These are phyloP conservation scores for Ogataea nonfermentans DNA, from an alignment of 805 yeast species.

Conservation along the genomic window DNA sequence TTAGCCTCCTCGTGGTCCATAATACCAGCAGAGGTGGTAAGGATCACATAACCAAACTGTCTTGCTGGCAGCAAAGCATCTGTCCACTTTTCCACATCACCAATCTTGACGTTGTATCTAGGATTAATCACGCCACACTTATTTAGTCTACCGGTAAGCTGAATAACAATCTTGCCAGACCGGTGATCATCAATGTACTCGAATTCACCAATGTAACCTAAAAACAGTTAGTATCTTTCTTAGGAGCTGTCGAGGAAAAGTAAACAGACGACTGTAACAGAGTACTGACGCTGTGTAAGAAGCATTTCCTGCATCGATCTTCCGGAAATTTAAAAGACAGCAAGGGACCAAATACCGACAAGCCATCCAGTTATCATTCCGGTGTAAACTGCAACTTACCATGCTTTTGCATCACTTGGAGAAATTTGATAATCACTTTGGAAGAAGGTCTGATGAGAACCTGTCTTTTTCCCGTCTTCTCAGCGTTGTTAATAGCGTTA, in stretches of 20 bases:
- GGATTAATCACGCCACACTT: constrained; percentile 99
- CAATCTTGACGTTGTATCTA: constrained; percentile 95
- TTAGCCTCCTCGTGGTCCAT: constrained; percentile 99
- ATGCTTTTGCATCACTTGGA: constrained; percentile 97
- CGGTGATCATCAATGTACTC: constrained; percentile 99
- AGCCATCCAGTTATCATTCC: constrained; percentile 99
- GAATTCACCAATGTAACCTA: constrained; percentile 92
- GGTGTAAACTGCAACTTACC: constrained; percentile 64
- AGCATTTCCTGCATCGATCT: constrained; percentile 54
- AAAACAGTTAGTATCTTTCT: constrained; percentile 34
- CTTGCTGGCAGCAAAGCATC: constrained; percentile 98
- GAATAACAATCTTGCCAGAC: constrained; percentile 96
- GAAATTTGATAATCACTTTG: constrained; percentile 96
- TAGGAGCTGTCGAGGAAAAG: constrained; percentile 58
- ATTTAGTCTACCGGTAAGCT: constrained; percentile 97
- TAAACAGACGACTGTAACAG: constrained; percentile 51
- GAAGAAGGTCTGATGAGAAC: constrained; percentile 97
- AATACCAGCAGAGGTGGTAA: constrained; percentile 99
- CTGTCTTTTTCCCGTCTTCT: constrained; percentile 99
- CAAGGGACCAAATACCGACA: constrained; percentile 80
- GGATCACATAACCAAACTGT: constrained; percentile 97
- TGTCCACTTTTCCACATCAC: constrained; percentile 98
- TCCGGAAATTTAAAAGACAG: constrained; percentile 98
- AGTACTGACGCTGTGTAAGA: constrained; percentile 59
- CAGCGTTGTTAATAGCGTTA: constrained; percentile 98